Conservation (phyloP, 179 eudicot species). For the Corrigiola litoralis region DNA sequence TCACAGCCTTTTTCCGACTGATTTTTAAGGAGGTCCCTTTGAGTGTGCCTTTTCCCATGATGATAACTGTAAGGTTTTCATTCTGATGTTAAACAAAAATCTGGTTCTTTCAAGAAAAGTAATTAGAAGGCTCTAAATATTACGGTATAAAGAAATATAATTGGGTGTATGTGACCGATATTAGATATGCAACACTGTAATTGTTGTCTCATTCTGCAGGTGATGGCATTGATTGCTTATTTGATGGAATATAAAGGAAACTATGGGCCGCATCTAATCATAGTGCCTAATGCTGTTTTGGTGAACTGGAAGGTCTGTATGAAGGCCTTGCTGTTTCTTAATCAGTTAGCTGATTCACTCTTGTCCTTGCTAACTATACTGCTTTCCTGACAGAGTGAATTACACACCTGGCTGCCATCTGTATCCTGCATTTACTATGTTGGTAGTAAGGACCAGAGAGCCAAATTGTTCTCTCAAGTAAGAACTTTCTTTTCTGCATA, state of each 20-base stretch:
- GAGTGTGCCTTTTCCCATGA: too few relatives aligned
- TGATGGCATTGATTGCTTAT: constrained; percentile 97
- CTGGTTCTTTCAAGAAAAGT: too few relatives aligned
- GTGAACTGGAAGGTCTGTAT: constrained; percentile 95
- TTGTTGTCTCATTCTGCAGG: constrained; percentile 40
- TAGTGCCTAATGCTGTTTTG: constrained; percentile 98
- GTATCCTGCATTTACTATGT: constrained; percentile 92
- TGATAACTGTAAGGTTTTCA: too few relatives aligned
- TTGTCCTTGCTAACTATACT: constrained; percentile 7
- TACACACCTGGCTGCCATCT: constrained; percentile 89
- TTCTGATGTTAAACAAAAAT: too few relatives aligned
- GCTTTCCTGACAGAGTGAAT: constrained; percentile 65
- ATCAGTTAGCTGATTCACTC: background rate
- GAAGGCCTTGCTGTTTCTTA: background rate
- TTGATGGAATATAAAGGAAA: constrained; percentile 98
- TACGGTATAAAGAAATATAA: background rate
- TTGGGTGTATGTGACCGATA: background rate
- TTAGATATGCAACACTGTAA: background rate
- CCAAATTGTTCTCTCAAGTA: constrained; percentile 90
- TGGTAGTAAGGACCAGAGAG: constrained; percentile 82
- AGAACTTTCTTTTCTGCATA: constrained; percentile 15
- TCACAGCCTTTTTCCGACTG: too few relatives aligned
- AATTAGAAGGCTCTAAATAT: background rate
- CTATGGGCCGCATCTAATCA: constrained; percentile 97
- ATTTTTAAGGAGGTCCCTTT: too few relatives aligned